Percentiles rank a stretch among this genome's conserved stretches.
Conservation (phyloP, 805 yeast genomes). For the Suhomyces vadensis region DNA sequence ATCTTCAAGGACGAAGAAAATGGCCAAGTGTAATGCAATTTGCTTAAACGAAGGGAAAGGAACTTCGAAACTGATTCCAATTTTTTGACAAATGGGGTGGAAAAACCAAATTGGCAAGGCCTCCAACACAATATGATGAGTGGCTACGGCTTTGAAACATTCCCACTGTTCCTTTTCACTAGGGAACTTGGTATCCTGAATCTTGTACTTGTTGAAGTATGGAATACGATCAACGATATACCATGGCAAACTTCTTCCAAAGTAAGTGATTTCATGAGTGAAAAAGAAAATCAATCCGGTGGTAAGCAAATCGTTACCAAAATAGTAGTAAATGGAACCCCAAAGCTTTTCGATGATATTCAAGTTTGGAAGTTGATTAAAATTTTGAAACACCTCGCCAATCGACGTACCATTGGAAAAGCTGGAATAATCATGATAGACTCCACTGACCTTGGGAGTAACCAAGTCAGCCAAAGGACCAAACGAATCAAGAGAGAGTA, state of each 20-base stretch:
- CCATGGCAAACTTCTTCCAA: conserved; percentile 94
- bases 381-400: conserved; percentile 24
- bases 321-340: conserved; percentile 86
- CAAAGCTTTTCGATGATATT: conserved; percentile 67
- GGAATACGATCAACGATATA: conserved; percentile 82
- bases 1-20: conserved; percentile 87
- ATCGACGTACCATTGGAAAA: conserved; percentile 28
- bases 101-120: conserved; percentile 96
- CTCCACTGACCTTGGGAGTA: conserved; percentile 19
- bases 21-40: conserved; percentile 63
- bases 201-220: conserved; percentile 80
- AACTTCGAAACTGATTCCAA: conserved; percentile 75
- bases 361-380: conserved; percentile 31
- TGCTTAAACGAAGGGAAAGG: conserved; percentile 77
- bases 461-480: not conserved
- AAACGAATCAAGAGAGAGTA: not conserved
- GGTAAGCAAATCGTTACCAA: conserved; percentile 86
- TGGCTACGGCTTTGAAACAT: conserved; percentile 80
- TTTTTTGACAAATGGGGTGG: conserved; percentile 83
- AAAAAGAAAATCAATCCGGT: conserved; percentile 84
- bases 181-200: conserved; percentile 85
- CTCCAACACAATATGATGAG: conserved; percentile 88
- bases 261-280: conserved; percentile 86
- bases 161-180: conserved; percentile 86
- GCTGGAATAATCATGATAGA: conserved; percentile 27